Evolutionary conservation across 2,329 filamentous ascomycete species (phyloP), one percentile per base, ranked within the genome.

Genomic region (Ceratocystis eucalypticola): DNA sequence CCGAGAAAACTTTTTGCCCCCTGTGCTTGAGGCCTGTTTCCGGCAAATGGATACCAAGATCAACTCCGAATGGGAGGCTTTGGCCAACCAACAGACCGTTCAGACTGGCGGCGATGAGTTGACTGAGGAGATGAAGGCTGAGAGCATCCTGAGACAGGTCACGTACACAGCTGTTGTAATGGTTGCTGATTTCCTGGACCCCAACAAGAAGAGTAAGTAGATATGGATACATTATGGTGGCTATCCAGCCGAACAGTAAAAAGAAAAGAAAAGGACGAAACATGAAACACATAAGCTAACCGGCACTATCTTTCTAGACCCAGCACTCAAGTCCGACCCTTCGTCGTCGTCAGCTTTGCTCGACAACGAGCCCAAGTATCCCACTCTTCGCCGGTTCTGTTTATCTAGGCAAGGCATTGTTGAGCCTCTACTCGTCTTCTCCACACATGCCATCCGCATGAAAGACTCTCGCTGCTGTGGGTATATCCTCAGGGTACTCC

Each of bases 111-210:
- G 87, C 22, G 90, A 92, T 66, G 89, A 89, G 68, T 78, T 99
- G 65, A 89, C 89, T 1, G 91, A 96, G 70, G 94, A 99, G 77
- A 99, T 99, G 94, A 96, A 96, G 76, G 87, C 90, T 5, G 94
- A 99, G 75, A 97, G 93, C 72, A 95, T 99, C 37, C 78, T 99
- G 59, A 85, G 94, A 22, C 91, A 96, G 74, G 82, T 97, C 62
- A 96, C 93, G 0, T 94, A 95, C 75, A 91, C 91, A 2, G 90
- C 92, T 1, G 91, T 96, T 37, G 87, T 94, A 71, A 91, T 97
- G 82, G 88, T 96, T 69, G 90, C 91, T 6, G 89, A 91, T 70
- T 86, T 97, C 71, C 80, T 99, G 25, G 92, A 96, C 73, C 89
- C 91, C 15, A 80, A 81, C 62, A 79, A 84, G 77, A 80, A 76